A percentile compares a stretch with the other conserved stretches of the same genome.
Evolutionary conservation across 169 alveolate species (phyloP).

Genomic region (Plasmodium fragile): DNA sequence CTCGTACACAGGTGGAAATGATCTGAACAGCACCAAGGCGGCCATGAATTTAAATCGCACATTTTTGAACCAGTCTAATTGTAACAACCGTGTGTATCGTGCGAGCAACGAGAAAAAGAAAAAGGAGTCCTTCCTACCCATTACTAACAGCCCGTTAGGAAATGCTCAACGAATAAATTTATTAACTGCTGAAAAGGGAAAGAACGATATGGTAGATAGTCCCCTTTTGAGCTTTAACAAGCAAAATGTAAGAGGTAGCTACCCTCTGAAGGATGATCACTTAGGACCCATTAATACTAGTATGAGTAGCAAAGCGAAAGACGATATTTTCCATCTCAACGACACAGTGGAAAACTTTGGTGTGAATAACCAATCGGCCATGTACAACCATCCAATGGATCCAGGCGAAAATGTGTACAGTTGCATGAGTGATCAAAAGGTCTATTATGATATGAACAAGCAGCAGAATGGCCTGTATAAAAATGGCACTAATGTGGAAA

Average conservation of each 20-base stretch:
- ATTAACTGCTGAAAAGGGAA: neutral
- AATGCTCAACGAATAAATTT: constrained; percentile 4
- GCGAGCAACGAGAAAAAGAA: constrained; percentile 1
- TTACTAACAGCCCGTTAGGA: constrained; percentile 11
- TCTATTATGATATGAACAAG: neutral
- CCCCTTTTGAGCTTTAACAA: neutral
- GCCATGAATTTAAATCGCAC: neutral
- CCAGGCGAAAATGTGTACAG: neutral
- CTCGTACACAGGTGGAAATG: neutral
- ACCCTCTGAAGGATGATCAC: neutral
- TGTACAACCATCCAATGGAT: neutral
- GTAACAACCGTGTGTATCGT: neutral
- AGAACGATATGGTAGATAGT: neutral
- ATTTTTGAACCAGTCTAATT: neutral
- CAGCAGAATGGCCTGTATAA: constrained; percentile 1
- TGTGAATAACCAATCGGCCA: neutral
- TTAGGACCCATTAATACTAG: neutral
- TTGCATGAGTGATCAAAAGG: constrained; percentile 3
- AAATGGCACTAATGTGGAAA: constrained; percentile 7
- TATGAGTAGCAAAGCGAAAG: constrained; percentile 13
- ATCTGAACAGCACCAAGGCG: neutral
- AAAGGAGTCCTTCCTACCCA: neutral
- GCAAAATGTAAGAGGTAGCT: constrained; percentile 10
- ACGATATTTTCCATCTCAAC: neutral
- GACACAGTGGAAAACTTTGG: neutral